Conservation (phyloP, 805 yeast species). For the Diddensiella caesifluorescens region DNA sequence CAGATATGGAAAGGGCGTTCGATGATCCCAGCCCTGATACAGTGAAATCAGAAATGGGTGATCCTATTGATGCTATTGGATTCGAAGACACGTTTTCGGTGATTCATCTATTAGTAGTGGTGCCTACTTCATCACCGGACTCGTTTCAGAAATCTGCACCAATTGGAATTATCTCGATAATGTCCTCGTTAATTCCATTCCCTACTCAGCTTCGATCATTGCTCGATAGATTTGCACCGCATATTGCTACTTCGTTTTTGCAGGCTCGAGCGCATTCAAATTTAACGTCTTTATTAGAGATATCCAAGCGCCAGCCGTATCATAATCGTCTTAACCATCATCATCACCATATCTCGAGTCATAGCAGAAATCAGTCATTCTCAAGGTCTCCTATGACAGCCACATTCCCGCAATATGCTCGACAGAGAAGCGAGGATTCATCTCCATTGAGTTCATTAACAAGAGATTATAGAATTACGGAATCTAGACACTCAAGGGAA, state of each 20-base stretch:
- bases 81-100: conserved; percentile 29
- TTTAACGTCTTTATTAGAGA: conserved; percentile 22
- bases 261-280: conserved; percentile 27
- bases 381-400: neutral
- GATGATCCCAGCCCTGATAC: conserved; percentile 19
- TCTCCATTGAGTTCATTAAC: neutral
- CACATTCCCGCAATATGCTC: neutral
- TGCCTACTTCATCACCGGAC: conserved; percentile 18
- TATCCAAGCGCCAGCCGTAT: neutral
- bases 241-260: conserved; percentile 27
- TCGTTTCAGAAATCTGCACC: conserved; percentile 23
- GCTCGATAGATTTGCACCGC: conserved; percentile 27
- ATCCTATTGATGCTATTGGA: conserved; percentile 30
- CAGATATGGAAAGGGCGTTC: conserved; percentile 24
- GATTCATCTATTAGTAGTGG: conserved; percentile 29
- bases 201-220: conserved; percentile 24
- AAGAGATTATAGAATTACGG: neutral
- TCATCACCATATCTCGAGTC: neutral
- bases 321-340: neutral
- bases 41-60: neutral
- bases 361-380: neutral
- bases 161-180: conserved; percentile 29
- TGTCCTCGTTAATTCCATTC: conserved; percentile 31
- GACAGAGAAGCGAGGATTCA: neutral
- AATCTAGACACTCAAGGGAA: neutral